Evolutionary conservation across 139 green algal genomes (phyloP), one percentile per base, ranked within the genome.

Genomic region (Picochlorum sp.): DNA sequence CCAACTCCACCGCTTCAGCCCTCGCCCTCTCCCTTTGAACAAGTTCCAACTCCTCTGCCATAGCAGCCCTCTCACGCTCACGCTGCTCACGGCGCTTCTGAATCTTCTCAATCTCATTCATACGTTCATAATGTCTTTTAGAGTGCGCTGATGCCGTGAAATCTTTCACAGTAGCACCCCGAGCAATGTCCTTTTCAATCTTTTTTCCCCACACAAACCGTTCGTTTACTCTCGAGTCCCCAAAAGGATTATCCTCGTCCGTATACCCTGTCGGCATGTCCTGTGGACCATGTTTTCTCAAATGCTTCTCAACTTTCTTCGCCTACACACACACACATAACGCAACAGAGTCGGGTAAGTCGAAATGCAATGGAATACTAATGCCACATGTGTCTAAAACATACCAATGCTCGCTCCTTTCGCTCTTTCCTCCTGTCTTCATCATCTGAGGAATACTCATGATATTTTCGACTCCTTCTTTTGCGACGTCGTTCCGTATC

Each of bases 191-290:
- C 61, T 86, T 86, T 72, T 96, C 85, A 26, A 97, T 88, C 69
- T 97, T 97, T 74, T 97, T 97, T 51, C 68, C 65, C 91, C 91
- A 97, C 30, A 97, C 89, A 72, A 97, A 97, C 13, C 71, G 74
- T 11, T 82, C 56, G 0, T 54, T 68, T 20, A 90, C 70, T 55
- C 81, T 86, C 24, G 76, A 30, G 24, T 94, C 86, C 20, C 79
- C 75, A 67, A 94, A 94, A 3, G 79, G 81, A 63, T 93, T 93
- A 55, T 81, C 81, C 20, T 86, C 70, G 41, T 92, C 65, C 3
- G 77, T 86, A 72, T 94, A 91, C 9, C 68, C 86, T 23, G 69
- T 66, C 11, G 75, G 52, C 2, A 50, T 37, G 9, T 49, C 61
- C 14, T 28, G 28, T n/a, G 26, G 65, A 1, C 66, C 60, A 55